Base-by-base conservation (phyloP, 2,329 filamentous ascomycete genomes). In the Claviceps africana region DNA sequence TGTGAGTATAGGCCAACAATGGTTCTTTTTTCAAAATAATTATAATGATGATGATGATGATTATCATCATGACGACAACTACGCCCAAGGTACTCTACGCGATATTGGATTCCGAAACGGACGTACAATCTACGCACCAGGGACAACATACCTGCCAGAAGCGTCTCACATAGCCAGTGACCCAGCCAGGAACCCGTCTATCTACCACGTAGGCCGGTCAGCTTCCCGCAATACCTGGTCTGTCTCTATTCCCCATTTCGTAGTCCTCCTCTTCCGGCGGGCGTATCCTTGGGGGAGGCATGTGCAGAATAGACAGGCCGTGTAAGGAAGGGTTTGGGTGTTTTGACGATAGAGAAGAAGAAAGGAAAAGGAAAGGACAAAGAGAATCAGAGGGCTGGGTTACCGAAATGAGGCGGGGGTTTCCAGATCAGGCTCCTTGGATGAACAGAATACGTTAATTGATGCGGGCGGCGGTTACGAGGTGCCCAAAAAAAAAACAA, bases 351-450 rank as follows among this genome's bases (percentile, higher is more conserved):
- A 35, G 10, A 15, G 4, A 35, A 35, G 4, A 15, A 13, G 21
- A 15, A 21, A 9, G 21, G 39, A 21, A n/a, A 13, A 43, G 21
- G 13, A 4, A 13, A 22, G 19, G 28, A 13, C 1, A 1, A 7
- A 31, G 39, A 13, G 19, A 6, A 3, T 17, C n/a, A 9, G 8
- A 5, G 35, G 17, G 15, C n/a, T 37, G 15, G 4, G n/a, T 2
- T 83, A 96, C 91, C 91, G 66, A 86, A 96, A 65, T 95, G 87
- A 59, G 93, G 93, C 56, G 93, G 93, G 53, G 93, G 91, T 68
- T 97, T 98, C 90, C 90, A 98, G 61, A 98, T 96, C 65, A 98
- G 72, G 67, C 89, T 95, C 71, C 91, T 72, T 53, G 33, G 45
- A 53, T 47, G 10, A 49, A 43, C 35, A 33, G 19, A 21, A 15